Evolutionary conservation across 2,329 filamentous ascomycete genomes (phyloP), one percentile per base, ranked within the genome.

Genomic region (Sporothrix inflata): DNA sequence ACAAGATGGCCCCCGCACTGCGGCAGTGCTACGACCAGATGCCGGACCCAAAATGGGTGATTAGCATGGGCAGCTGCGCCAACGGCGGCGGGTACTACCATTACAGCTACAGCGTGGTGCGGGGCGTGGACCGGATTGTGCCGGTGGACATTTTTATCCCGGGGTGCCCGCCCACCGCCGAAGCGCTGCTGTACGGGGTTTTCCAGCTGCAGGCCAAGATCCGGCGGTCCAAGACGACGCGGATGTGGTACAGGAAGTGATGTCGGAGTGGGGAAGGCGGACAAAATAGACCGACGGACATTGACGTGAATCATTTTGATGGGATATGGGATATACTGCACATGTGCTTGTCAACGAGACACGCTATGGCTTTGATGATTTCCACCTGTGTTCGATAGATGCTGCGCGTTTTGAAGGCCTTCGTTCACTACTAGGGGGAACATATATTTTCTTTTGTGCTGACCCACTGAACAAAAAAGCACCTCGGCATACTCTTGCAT

Each of bases 1-100:
- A 97, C 87, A 97, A 97, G 86, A 97, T 97, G 94, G 94, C 93
- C 0, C 93, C 94, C 1, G 94, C 94, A 45, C 84, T 97, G 79
- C 88, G 94, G 81, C 93, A 95, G 83, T 91, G 96, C 74, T 97
- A 97, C 84, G 94, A 97, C 82, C 94, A 97, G 85, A 97, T 97
- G 94, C 93, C 94, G 30, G 94, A 97, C 30, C 94, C 94, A n/a
- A 87, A 91, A 79, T 97, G 93, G 93, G 93, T 85, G 19, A 87
- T 91, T 75, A 90, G 87, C 76, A 91, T 91, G 90, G 90, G 90
- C 5, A 89, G 86, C 71, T 92, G 90, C 78, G 90, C 90, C 21
- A 92, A 92, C 77, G 89, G 90, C 21, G 90, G 90, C 72, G 90
- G 90, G 7, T 92, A 92, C 80, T 92, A 92, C 79, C 90, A 92